Evolutionary conservation across 139 green algal genomes (phyloP).

Genomic region (Astrephomene gubernaculifera): DNA sequence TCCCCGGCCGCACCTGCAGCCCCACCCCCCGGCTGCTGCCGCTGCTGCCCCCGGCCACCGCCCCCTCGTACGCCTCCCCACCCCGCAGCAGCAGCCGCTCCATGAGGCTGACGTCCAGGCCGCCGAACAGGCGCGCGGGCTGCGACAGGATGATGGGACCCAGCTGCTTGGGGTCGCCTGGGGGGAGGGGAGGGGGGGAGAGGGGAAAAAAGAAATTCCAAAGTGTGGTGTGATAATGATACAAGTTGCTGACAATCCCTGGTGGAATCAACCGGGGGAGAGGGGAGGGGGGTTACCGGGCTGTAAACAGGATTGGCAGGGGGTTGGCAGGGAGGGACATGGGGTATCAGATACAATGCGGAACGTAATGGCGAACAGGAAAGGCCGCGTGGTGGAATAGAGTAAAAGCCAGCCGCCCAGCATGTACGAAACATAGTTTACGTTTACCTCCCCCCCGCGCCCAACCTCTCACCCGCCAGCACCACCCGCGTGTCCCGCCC

Average conservation of each 20-base stretch:
- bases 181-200: not conserved
- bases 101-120: slow-evolving; percentile 45
- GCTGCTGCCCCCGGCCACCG: not conserved
- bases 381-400: too few relatives aligned
- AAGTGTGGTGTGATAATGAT: too few relatives aligned
- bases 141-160: slow-evolving; percentile 59
- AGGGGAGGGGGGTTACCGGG: not conserved
- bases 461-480: slow-evolving; percentile 37
- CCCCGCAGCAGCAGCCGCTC: slow-evolving; percentile 40
- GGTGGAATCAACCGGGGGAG: not conserved
- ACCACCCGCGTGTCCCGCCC: slow-evolving; percentile 43
- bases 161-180: slow-evolving; percentile 64
- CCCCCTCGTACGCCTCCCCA: not conserved
- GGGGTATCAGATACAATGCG: too few relatives aligned
- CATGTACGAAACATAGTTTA: too few relatives aligned
- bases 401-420: too few relatives aligned
- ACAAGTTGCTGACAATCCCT: too few relatives aligned
- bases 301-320: not conserved
- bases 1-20: too few relatives aligned
- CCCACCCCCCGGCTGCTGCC: too few relatives aligned
- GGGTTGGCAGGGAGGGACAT: not conserved
- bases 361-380: too few relatives aligned
- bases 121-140: slow-evolving; percentile 25
- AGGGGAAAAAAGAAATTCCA: too few relatives aligned
- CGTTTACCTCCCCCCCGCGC: not conserved